Base-by-base conservation (phyloP, 2,329 filamentous ascomycete species). In the Nigrograna mackinnonii region DNA sequence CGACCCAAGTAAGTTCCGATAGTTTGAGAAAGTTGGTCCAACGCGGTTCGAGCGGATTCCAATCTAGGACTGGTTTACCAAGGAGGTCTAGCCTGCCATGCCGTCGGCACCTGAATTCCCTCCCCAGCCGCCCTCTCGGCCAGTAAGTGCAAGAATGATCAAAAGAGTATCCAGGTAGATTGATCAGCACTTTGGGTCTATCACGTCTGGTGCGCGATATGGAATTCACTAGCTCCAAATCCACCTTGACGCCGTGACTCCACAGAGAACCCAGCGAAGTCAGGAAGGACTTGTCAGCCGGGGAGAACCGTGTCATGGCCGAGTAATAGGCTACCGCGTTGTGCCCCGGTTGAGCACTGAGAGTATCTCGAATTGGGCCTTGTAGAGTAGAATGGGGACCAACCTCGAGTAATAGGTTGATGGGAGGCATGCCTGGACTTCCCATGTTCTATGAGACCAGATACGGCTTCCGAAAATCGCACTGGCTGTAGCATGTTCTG, bases 401-500 rank as follows among this genome's bases (percentile, higher is more conserved):
- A 22, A 51, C 20, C 21, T 52, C 49, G 9, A 52, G 17, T 22
- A 39, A 13, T 18, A 41, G 13, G 26, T 16, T 21, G n/a, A 35
- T 12, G 24, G 24, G 24, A 11, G 11, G 24, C 11, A 28, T 28
- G 11, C 11, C 24, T 28, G 24, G 24, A 28, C 2, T 11, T 12
- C 14, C 14, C 11, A 28, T 28, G 24, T 14, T 28, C 24, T 11
- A 12, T 11, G 14, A 28, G 14, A 28, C 11, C 14, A 11, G 14
- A 12, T 28, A 12, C 24, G 2, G 41, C 31, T 12, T 45, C 45
- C 1, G 49, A 61, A 13, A 75, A 62, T n/a, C 47, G 50, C 2
- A 70, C 71, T 5, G 63, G 63, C 1, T 45, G 57, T 7, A 70
- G 41, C 55, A 70, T 64, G 44, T 73, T 73, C 7, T 58, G 42